Evolutionary conservation across 2,329 filamentous ascomycete genomes (phyloP), one percentile per base, ranked within the genome.

Genomic region (Metarhizium anisopliae): DNA sequence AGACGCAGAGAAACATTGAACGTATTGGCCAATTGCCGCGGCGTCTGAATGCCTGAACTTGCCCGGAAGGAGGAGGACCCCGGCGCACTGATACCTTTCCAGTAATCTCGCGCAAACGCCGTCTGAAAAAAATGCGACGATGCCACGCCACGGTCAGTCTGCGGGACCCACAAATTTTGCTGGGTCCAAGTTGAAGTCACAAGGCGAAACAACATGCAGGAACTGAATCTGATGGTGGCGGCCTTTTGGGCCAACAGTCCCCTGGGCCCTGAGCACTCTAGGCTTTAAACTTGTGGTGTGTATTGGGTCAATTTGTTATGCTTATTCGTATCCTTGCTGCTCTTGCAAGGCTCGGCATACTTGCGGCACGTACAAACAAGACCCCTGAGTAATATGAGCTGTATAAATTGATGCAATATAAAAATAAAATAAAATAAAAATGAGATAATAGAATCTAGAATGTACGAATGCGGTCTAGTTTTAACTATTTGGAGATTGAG

Each of bases 401-500:
- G 25, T 25, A 25, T 25, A 25, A 25, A 25, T 25, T 25, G 25
- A 25, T 4, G 25, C 25, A 25, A 25, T 25, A 25, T 25, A 25
- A 25, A 25, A 25, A 25, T 25, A 25, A 25, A 25, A 25, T 25
- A 25, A 25, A 25, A 25, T 1, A 25, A 25, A 25, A 25, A 25
- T 25, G 25, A 25, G 3, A 25, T 25, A 25, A 25, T 25, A 25
- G 25, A 25, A 25, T 25, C 25, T 25, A 25, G 25, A 25, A 25
- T 25, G 4, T 25, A 25, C 25, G 4, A 0, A 25, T 1, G 3
- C 0, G 1, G 1, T 25, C 25, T 1, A 25, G 25, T 25, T 25
- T 25, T 4, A 25, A 25, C 0, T 25, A 25, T 25, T 25, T 1
- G 1, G 25, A 4, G 25, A 25, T 25, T 25, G 1, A 25, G 4